Base-by-base conservation (phyloP, 805 yeast species). In the Ogataea saltuana region DNA sequence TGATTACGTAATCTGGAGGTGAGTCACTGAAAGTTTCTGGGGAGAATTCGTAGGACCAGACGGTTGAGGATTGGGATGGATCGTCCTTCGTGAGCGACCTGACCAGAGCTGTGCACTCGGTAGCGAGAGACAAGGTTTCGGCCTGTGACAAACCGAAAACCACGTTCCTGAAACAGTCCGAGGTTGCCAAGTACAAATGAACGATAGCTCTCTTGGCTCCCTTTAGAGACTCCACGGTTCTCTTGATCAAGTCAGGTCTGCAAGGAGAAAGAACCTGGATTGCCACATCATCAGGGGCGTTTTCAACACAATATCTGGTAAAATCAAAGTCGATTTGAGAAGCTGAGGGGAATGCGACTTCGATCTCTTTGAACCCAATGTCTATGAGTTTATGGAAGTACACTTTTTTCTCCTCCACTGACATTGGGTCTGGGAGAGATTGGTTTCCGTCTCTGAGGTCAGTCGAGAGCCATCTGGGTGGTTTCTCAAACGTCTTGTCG, bases 341-440 rank as follows among this genome's bases (percentile, higher is more conserved):
- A 2, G 90, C 90, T 15, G 88, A 81, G 8, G 91, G 91, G 67
- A 84, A 84, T 2, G 88, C 72, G 32, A 84, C 91, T 64, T 84
- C 91, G 53, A 84, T 84, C 67, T 84, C 91, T 59, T 84, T 84
- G 69, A 84, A 83, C 1, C 91, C 91, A 42, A 84, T 70, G 41
- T 83, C 86, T 6, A 83, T 54, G 54, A 84, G 69, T 63, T 84
- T 84, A 54, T 81, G 80, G 71, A 83, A 84, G 61, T 83, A 83
- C 54, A 77, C 80, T 58, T 83, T 82, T 66, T 84, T 84, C 62
- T 84, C 86, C 33, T 73, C 80, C 13, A 84, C 77, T 7, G 84
- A 73, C 91, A 84, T 84, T 20, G 91, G 91, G 66, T 84, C 91
- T 20, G 91, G 91, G 44, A 84, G 70, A n/a, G 89, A 79, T 63